Evolutionary conservation across 1,139 yeast species (phyloP).

Genomic region (Yamadazyma trypodendri): DNA sequence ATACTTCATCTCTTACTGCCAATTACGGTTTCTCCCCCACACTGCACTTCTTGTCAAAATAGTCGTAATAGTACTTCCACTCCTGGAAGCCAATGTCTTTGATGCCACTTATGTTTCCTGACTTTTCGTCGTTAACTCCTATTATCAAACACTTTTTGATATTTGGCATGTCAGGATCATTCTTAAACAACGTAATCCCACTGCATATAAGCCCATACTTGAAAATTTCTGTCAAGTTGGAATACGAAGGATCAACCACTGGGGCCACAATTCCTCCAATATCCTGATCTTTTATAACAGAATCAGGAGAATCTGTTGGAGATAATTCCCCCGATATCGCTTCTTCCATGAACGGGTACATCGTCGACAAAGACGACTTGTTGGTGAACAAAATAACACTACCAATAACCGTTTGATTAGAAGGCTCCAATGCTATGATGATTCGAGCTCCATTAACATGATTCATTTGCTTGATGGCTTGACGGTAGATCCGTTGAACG

Average conservation of each 20-base stretch:
- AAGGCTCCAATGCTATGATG: conserved; percentile 57
- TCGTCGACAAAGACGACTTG: conserved; percentile 45
- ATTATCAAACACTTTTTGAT: conserved; percentile 39
- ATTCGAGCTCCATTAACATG: conserved; percentile 40
- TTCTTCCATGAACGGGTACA: conserved; percentile 52
- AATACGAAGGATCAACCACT: conserved; percentile 54
- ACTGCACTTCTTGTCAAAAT: conserved; percentile 26
- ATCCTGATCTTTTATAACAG: conserved; percentile 12
- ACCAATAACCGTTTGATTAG: conserved; percentile 54
- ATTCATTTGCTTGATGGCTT: conserved; percentile 24
- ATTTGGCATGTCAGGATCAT: conserved; percentile 24
- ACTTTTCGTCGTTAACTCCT: conserved; percentile 40
- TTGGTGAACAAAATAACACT: conserved; percentile 54
- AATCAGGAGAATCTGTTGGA: conserved; percentile 8
- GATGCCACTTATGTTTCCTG: conserved; percentile 30
- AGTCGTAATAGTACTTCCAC: conserved; percentile 42
- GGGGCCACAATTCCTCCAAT: conserved; percentile 61
- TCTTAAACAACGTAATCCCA: conserved; percentile 53
- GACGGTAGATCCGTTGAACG: conserved; percentile 21
- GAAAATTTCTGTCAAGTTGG: conserved; percentile 55
- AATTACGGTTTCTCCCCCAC: too few species aligned
- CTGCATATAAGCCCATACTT: conserved; percentile 59
- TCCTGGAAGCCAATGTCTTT: conserved; percentile 43
- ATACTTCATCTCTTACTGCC: too few species aligned
- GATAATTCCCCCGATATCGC: conserved; percentile 14